Evolutionary conservation across 495 filamentous ascomycete species (phyloP), one percentile per base, ranked within the genome.

Genomic region (Alectoria sarmentosa): DNA sequence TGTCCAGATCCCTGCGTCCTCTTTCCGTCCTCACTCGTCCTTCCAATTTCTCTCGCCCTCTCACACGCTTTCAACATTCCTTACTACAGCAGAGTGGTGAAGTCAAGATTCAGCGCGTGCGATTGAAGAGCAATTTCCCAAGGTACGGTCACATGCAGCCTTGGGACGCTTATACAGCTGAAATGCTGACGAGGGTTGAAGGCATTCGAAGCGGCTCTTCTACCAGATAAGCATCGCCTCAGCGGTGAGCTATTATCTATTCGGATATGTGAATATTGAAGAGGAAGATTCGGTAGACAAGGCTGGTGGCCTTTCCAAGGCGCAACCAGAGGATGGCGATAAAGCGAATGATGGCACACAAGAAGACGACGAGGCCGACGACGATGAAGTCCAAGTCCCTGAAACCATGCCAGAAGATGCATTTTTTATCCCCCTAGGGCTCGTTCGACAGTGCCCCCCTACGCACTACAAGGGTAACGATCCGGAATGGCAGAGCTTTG

Each of bases 401-500:
- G 69, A 70, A 3, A 64, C 41, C 19, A 65, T 66, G 49, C 67
- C 69, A 67, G 69, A 80, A 54, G 73, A 75, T 42, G 66, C 69
- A 17, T 64, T 85, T 3, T 91, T 92, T 68, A 82, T 92, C 49
- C 87, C 88, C 2, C 73, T 91, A 36, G 76, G 79, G n/a, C 80
- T 78, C 71, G 73, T 76, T 70, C 83, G 68, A 58, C 76, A 75
- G 76, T 77, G 67, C 71, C 77, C 75, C 71, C 74, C 72, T 37
- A 75, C 72, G 52, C 83, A 74, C 19, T 92, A 91, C 72, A 76
- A 79, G 30, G 76, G 79, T 32, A 79, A 75, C 4, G 86, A 89
- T 70, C 87, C 89, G 5, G 90, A 92, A 72, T 91, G 87, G 88
- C 77, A 82, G 68, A 76, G 80, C 54, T 92, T 89, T 66, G 68